Evolutionary conservation across 345 rosid species (phyloP), one percentile per base, ranked within the genome.

Genomic region (Moricandia arvensis): DNA sequence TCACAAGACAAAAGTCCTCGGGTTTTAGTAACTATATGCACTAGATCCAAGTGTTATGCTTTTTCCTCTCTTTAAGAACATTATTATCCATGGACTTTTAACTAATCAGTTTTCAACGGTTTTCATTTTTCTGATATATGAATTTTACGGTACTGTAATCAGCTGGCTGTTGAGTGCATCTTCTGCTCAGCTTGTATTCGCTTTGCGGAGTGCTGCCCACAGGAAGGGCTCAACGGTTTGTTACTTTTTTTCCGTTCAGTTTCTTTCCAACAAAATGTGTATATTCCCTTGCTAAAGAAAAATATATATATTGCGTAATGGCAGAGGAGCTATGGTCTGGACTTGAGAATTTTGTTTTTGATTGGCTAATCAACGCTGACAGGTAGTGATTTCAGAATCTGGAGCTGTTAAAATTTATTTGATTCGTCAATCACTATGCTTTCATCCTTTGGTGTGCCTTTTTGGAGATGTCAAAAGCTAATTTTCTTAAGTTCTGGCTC

Each of bases 161-260:
- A 95, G 98, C 94, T 95, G 80, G 99, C 99, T 61, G 99, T 95
- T 82, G 99, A 95, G 86, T 95, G 99, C 82, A 92, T 95, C 69
- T 95, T 95, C 86, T 95, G 98, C 86, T 95, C 98, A 34, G 99
- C 99, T 24, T 95, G 99, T 75, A 95, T 95, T 78, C 94, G 99
- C 55, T 95, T 95, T 80, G 98, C 85, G 76, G 97, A 90, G 82
- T 92, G 97, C 82, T 95, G 99, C 80, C 99, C 99, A 12, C 96
- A 88, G 81, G 99, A 95, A 81, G 99, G 97, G 68, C 91, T 95
- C 68, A 95, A 93, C 67, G 99, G 99, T 92, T 75, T 77, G 87
- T 81, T 85, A 38, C 60, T 79, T 72, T 79, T 72, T 47, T 64
- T 29, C 34, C 60, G 33, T 49, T 41, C 37, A 66, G 13, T 71